Evolutionary conservation across 768 basidiomycete genomes (phyloP).

Genomic region (Lyophyllum decastes): DNA sequence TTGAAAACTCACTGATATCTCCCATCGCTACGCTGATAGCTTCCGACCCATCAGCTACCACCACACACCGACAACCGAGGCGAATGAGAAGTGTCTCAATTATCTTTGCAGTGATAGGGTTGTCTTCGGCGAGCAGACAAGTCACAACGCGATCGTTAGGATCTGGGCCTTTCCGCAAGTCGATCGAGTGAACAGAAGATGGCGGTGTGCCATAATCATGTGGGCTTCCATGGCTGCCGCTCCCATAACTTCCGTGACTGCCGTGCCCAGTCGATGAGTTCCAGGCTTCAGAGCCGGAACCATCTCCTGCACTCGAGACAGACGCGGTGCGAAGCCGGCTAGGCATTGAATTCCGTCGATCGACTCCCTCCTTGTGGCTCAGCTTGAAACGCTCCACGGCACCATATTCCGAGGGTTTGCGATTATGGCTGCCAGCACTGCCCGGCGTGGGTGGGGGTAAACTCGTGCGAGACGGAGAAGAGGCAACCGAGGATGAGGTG

Average conservation of each 20-base stretch:
- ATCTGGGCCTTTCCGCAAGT: constrained; percentile 75
- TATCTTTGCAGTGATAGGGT: constrained; percentile 97
- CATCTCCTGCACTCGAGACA: constrained; percentile 79
- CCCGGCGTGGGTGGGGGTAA: constrained; percentile 73
- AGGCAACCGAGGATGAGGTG: constrained; percentile 89
- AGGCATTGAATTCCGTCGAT: constrained; percentile 82
- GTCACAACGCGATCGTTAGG: constrained; percentile 89
- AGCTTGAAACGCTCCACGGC: constrained; percentile 88
- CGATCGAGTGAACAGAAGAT: constrained; percentile 85
- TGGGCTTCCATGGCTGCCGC: constrained; percentile 18
- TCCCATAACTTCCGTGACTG: constrained; percentile 35
- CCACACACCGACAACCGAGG: constrained; percentile 92
- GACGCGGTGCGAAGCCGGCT: constrained; percentile 87
- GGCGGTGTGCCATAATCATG: constrained; percentile 70
- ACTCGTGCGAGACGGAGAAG: constrained; percentile 81
- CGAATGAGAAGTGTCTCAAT: constrained; percentile 92
- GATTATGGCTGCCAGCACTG: constrained; percentile 57
- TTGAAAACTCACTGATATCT: constrained; percentile 80
- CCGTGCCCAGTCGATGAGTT: constrained; percentile 55
- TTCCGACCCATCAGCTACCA: constrained; percentile 95
- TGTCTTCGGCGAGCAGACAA: constrained; percentile 93
- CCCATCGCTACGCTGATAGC: constrained; percentile 97
- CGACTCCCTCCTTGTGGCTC: constrained; percentile 74
- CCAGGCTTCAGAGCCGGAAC: constrained; percentile 78
- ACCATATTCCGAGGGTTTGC: constrained; percentile 89